Evolutionary conservation across 2,329 filamentous ascomycete genomes (phyloP), one percentile per base, ranked within the genome.

Genomic region (Arthroderma sp.): DNA sequence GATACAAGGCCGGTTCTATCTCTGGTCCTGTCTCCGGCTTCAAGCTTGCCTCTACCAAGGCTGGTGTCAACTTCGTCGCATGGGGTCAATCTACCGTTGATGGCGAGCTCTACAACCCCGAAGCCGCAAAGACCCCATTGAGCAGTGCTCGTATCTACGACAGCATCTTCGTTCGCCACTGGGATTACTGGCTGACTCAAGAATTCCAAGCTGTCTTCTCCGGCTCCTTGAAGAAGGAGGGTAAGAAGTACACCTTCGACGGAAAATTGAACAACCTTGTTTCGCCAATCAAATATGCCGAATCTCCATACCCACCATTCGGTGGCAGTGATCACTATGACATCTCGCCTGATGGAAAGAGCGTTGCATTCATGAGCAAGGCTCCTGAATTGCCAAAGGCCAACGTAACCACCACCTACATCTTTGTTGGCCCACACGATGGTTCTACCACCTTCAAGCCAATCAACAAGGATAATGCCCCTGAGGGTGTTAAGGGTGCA

Each of bases 281-380:
- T 27, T 53, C 61, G 3, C 57, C 58, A 5, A 54, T 66, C 29
- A 59, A 60, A 51, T 60, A 65, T 40, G 11, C 78, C 75, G 40
- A 67, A 50, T 62, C 59, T 10, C 65, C 65, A 1, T 61, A 61
- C 38, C 63, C 63, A 29, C 82, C 85, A 0, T 93, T 94, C 55
- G 87, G 87, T 3, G 85, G 83, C 15, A 68, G 77, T 0, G 75
- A 78, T n/a, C 82, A 93, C 61, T 94, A 88, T 55, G 86, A 93
- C 56, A 75, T 68, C 40, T 66, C 65, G 1, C 54, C 63, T 1
- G 57, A 68, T 38, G 66, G 66, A 15, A 56, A 59, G 33, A 61
- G 55, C 53, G 64, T 66, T 38, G 59, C 60, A 5, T 68, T 64
- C 53, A 59, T 65, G 54, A 66, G 63, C 55, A 68, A 67, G 51